Conservation (phyloP, 176 grass and related monocot genomes). For the Carex kokanica region DNA sequence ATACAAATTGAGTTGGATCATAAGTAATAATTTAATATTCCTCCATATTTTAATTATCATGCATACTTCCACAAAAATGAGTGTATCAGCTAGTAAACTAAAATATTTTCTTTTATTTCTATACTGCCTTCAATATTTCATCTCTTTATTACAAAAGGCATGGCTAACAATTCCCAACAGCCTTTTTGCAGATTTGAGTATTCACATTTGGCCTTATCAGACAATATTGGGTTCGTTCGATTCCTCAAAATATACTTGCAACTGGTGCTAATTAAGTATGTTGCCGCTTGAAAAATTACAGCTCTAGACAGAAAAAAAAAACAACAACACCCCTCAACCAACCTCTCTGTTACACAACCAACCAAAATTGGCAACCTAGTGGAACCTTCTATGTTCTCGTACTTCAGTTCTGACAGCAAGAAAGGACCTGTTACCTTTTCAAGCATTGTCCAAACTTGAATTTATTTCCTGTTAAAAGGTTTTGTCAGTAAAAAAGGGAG, state of each 20-base stretch:
- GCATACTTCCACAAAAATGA: neutral
- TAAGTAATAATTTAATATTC: no score
- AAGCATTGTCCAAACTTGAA: neutral
- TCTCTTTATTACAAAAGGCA: neutral
- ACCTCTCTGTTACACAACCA: no score
- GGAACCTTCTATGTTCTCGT: neutral
- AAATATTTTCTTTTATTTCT: neutral
- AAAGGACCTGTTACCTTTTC: neutral
- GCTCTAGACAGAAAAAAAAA: neutral
- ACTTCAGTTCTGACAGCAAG: neutral
- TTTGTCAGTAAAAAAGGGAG: neutral
- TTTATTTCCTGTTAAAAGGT: neutral
- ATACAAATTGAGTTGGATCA: no score
- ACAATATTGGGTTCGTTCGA: neutral
- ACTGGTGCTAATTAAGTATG: neutral
- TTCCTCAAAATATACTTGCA: neutral
- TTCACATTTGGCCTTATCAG: neutral
- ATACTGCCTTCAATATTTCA: neutral
- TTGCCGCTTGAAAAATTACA: slow-evolving; percentile 25
- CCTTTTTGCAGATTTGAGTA: slow-evolving; percentile 7
- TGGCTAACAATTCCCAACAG: neutral
- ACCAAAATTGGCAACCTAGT: neutral
- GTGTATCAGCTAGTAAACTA: neutral
- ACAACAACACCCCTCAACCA: no score
- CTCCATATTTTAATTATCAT: no score